These are phyloP conservation scores for Jaapia argillacea DNA, from an alignment of 768 basidiomycete genomes.

Conservation along the genomic window DNA sequence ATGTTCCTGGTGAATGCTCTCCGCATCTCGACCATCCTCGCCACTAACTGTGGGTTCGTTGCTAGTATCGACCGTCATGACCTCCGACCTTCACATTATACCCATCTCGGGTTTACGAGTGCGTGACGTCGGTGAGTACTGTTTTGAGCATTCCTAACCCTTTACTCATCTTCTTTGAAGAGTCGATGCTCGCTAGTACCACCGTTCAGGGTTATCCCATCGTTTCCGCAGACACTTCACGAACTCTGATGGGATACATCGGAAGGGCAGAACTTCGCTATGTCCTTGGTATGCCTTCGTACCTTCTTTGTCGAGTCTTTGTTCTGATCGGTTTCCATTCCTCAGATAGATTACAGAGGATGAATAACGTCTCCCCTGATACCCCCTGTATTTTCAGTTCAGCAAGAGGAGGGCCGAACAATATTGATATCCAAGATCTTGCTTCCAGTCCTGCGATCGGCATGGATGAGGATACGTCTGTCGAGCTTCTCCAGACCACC, in stretches of 20 bases:
- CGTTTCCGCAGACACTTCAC: conserved; percentile 48
- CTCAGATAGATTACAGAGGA: conserved; percentile 63
- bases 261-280: conserved; percentile 77
- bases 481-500: conserved; percentile 53
- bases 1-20: conserved; percentile 65
- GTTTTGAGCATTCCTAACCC: too few species aligned
- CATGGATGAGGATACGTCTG: conserved; percentile 58
- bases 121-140: conserved; percentile 64
- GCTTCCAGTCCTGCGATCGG: conserved; percentile 41
- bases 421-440: conserved; percentile 31
- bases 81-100: conserved; percentile 64
- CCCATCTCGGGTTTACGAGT: conserved; percentile 69
- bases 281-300: conserved; percentile 55
- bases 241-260: conserved; percentile 78
- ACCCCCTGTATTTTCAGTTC: conserved; percentile 67
- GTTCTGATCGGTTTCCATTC: background rate
- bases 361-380: conserved; percentile 47
- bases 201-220: conserved; percentile 90
- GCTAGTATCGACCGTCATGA: conserved; percentile 86
- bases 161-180: too few species aligned
- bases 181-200: conserved; percentile 58
- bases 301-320: background rate
- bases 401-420: conserved; percentile 40
- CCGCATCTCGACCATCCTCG: background rate
- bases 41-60: background rate